These are phyloP conservation scores for Pelagomonas calceolata DNA, from an alignment of 108 stramenopile species.

Conservation along the genomic window DNA sequence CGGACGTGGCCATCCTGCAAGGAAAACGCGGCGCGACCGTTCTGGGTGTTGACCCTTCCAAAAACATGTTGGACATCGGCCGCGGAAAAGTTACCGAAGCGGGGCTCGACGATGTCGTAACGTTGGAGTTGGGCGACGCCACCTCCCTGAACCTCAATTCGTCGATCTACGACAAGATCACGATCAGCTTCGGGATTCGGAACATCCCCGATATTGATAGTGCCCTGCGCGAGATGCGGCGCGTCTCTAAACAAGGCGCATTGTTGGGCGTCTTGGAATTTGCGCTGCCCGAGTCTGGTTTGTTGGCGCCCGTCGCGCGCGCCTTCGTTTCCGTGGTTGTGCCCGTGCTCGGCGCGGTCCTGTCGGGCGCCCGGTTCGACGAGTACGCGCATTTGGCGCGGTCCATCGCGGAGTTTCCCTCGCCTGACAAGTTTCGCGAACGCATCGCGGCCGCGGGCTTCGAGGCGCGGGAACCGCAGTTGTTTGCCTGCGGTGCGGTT, in stretches of 20 bases:
- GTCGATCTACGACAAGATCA: slow-evolving; percentile 63
- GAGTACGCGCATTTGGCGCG: slow-evolving; percentile 73
- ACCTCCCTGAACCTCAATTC: slow-evolving; percentile 34
- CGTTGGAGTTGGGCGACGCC: slow-evolving; percentile 55
- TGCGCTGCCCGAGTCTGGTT: slow-evolving; percentile 49
- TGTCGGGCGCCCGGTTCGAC: slow-evolving; percentile 45
- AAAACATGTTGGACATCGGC: slow-evolving; percentile 70
- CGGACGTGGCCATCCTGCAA: slow-evolving; percentile 77
- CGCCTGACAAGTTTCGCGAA: slow-evolving; percentile 47
- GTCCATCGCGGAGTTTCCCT: slow-evolving; percentile 65
- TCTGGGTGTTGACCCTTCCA: slow-evolving; percentile 69
- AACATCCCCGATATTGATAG: slow-evolving; percentile 56
- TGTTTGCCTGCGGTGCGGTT: neutral
- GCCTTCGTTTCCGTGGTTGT: slow-evolving; percentile 61
- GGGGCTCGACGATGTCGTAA: slow-evolving; percentile 33
- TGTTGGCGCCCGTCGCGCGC: slow-evolving; percentile 47
- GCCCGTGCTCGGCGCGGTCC: slow-evolving; percentile 55
- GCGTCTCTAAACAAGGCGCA: slow-evolving; percentile 13
- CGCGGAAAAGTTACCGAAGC: slow-evolving; percentile 42
- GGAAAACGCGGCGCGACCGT: slow-evolving; percentile 29
- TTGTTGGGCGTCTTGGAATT: slow-evolving; percentile 65
- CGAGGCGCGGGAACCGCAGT: neutral
- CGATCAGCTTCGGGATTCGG: slow-evolving; percentile 88
- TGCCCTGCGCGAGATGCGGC: slow-evolving; percentile 66
- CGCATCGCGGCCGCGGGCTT: slow-evolving; percentile 47